Base-by-base conservation (phyloP, 2,329 filamentous ascomycete genomes). In the Claviceps arundinis region DNA sequence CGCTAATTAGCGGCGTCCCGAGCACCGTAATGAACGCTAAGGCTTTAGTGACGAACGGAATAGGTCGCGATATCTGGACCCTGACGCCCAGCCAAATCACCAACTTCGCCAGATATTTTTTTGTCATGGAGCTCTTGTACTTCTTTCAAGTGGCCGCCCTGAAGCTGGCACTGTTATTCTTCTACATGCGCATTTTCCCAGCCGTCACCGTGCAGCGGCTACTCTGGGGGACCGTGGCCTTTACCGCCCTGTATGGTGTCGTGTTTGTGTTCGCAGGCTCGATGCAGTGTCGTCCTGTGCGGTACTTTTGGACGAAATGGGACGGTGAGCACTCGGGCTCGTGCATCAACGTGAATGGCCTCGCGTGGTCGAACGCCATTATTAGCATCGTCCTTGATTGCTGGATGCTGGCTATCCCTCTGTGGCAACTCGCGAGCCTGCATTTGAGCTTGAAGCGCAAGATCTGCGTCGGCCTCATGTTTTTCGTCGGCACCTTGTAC, bases 151-250 rank as follows among this genome's bases (percentile, higher is more conserved):
- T 52, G 17, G 17, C 50, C 13, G 55, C 70, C 9, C 62, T 68
- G 22, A 70, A 72, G 58, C 55, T 70, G 49, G 66, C 70, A 6
- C 60, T 73, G 37, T 56, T 72, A 2, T 62, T 64, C 52, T 70
- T 73, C 54, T 72, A 69, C 54, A 60, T 69, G 38, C 64, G 67
- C 24, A 66, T 73, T 47, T 72, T 72, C 45, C 66, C 66, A 3
- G 57, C 58, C 0, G 54, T 43, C 4, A 41, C 34, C 1, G 64
- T 69, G 19, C 58, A 61, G 9, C 54, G 58, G n/a, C 19, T 65
- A 37, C 58, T 70, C 5, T 67, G 64, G 57, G 57, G 54, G 4
- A 64, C 64, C 3, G 54, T 65, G 4, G 53, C 50, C 6, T 60
- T 71, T 50, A 64, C 61, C 37, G 54, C 56, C 3, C 22, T 60